Evolutionary conservation across 441 rosid genomes (phyloP).

Genomic region (Adansonia madagascariensis): DNA sequence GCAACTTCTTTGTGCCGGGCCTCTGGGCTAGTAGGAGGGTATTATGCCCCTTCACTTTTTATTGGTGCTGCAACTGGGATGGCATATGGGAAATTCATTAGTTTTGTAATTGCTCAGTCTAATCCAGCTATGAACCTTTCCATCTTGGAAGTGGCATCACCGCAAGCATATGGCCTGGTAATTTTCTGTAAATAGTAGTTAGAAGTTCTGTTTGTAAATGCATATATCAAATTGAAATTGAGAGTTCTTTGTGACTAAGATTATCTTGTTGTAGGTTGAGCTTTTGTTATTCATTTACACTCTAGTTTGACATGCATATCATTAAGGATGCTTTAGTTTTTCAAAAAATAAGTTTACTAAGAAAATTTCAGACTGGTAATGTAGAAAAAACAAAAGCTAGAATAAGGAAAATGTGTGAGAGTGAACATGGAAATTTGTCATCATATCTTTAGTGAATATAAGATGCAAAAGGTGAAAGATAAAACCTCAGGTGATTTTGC

Average conservation of each 20-base stretch:
- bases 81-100: constrained; percentile 87
- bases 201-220: constrained; percentile 12
- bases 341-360: not conserved
- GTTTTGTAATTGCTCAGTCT: constrained; percentile 60
- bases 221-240: not conserved
- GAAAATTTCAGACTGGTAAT: not conserved
- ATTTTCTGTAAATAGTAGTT: constrained; percentile 28
- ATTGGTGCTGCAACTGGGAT: constrained; percentile 97
- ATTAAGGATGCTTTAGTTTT: not conserved
- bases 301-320: not conserved
- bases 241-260: not conserved
- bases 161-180: constrained; percentile 99
- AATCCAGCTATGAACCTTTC: constrained; percentile 58
- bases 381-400: not conserved
- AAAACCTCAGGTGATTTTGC: not conserved
- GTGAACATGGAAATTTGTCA: constrained; percentile 6
- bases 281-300: not conserved
- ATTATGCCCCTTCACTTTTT: constrained; percentile 94
- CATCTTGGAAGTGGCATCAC: constrained; percentile 87
- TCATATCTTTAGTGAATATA: not conserved
- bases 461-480: not conserved
- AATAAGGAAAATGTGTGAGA: not conserved
- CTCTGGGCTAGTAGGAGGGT: constrained; percentile 92
- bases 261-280: not conserved
- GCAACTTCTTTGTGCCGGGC: constrained; percentile 96